Evolutionary conservation across 768 basidiomycete genomes (phyloP).

Genomic region (Podaxis sp.): DNA sequence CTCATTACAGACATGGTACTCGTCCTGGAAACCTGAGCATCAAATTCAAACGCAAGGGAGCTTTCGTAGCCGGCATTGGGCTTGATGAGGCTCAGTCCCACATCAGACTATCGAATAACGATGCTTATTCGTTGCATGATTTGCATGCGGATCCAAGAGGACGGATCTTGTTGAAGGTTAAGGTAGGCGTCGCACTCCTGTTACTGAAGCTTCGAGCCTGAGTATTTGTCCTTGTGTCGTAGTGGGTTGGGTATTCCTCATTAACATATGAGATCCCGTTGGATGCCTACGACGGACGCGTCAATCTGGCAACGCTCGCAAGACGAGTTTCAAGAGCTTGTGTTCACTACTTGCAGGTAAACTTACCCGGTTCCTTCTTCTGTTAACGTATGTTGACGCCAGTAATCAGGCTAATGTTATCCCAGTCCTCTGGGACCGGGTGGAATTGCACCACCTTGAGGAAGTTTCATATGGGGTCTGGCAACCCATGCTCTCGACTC

Average conservation of each 20-base stretch:
- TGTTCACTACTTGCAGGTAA: constrained; percentile 73
- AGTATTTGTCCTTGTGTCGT: constrained; percentile 1
- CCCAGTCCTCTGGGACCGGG: constrained; percentile 66
- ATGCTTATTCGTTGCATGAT: constrained; percentile 63
- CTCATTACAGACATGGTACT: constrained; percentile 33
- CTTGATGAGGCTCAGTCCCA: constrained; percentile 70
- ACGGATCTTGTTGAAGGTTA: constrained; percentile 60
- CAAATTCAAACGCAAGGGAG: constrained; percentile 75
- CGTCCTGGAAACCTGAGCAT: constrained; percentile 51
- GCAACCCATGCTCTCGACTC: constrained; percentile 65
- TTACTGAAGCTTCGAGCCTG: background rate
- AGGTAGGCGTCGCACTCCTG: constrained; percentile 38
- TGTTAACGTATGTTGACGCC: constrained; percentile 1
- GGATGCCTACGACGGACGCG: constrained; percentile 63
- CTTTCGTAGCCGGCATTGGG: constrained; percentile 62
- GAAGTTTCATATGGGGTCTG: constrained; percentile 68
- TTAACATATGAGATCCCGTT: constrained; percentile 76
- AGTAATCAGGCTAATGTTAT: constrained; percentile 60
- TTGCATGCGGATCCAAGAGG: constrained; percentile 62
- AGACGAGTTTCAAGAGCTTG: constrained; percentile 70
- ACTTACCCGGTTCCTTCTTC: constrained; percentile 1
- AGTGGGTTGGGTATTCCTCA: constrained; percentile 74
- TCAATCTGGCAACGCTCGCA: constrained; percentile 65
- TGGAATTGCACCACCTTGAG: constrained; percentile 71
- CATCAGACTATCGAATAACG: constrained; percentile 57